phyloP scores from a whole-genome alignment of 495 filamentous ascomycete genomes.

The Cercophora sp. region DNA sequence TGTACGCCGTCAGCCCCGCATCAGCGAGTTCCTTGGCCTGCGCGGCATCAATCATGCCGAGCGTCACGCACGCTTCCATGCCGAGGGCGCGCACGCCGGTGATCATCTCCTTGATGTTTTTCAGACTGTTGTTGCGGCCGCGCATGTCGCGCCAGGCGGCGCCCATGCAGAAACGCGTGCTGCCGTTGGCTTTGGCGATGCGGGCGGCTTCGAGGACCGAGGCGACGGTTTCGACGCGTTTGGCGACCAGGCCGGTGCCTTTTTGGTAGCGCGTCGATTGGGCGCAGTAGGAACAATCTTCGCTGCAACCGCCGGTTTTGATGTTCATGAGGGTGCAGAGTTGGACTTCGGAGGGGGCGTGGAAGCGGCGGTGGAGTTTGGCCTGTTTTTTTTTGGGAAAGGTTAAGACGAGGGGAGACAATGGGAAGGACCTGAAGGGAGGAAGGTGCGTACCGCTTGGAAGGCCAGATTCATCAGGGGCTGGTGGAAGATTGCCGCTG shows the following conservation, averaged over 20 bases:
- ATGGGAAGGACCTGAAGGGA: not conserved
- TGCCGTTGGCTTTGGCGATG: slow-evolving; percentile 72
- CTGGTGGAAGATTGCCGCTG: slow-evolving; percentile 68
- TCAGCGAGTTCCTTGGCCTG: slow-evolving; percentile 75
- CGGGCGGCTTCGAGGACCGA: slow-evolving; percentile 71
- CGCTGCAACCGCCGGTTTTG: slow-evolving; percentile 85
- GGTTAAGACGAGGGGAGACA: not conserved
- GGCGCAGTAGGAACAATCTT: slow-evolving; percentile 86
- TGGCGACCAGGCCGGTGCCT: slow-evolving; percentile 73
- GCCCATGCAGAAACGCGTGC: slow-evolving; percentile 87
- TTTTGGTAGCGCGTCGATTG: slow-evolving; percentile 77
- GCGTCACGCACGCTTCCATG: slow-evolving; percentile 83
- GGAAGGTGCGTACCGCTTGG: slow-evolving; percentile 56
- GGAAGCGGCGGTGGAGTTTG: slow-evolving; percentile 73
- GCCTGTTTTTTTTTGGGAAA: no score
- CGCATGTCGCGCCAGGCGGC: slow-evolving; percentile 91
- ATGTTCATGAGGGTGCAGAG: slow-evolving; percentile 93
- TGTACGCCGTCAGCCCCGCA: slow-evolving; percentile 83
- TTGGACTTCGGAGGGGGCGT: slow-evolving; percentile 72
- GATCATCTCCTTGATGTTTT: slow-evolving; percentile 78
- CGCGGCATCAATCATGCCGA: slow-evolving; percentile 77
- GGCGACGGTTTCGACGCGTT: slow-evolving; percentile 71
- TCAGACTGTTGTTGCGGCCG: slow-evolving; percentile 71
- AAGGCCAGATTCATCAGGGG: slow-evolving; percentile 73
- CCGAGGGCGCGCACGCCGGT: slow-evolving; percentile 69